Conservation (phyloP, 2,329 filamentous ascomycete species). For the Cladophialophora immunda region DNA sequence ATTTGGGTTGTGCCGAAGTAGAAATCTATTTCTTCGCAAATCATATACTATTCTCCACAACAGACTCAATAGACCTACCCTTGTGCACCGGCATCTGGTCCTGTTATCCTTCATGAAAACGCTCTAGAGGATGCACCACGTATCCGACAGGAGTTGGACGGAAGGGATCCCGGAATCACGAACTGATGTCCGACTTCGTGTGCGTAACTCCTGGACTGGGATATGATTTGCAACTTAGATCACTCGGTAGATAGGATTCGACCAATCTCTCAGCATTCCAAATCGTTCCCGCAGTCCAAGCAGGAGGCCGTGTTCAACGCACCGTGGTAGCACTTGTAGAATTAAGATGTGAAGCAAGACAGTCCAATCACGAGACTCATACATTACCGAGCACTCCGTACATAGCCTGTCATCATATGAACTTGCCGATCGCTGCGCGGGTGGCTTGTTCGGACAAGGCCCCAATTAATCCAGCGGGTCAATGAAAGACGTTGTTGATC, state of each 20-base stretch:
- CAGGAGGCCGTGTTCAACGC: neutral
- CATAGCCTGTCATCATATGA: no score
- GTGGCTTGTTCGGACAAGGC: neutral
- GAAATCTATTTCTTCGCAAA: neutral
- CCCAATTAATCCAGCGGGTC: neutral
- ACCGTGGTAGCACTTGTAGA: neutral
- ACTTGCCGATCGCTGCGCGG: neutral
- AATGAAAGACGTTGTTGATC: neutral
- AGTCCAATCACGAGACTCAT: no score
- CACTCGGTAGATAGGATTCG: no score
- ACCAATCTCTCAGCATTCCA: no score
- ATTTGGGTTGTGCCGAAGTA: neutral
- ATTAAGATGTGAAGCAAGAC: no score
- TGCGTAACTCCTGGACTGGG: neutral
- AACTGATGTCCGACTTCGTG: neutral
- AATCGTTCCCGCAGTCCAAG: no score
- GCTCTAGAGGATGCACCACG: neutral
- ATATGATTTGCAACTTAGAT: neutral
- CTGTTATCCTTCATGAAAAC: neutral
- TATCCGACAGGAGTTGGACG: neutral
- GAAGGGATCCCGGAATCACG: neutral
- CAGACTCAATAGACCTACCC: neutral
- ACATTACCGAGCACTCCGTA: no score
- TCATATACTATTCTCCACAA: neutral
- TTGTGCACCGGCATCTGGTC: neutral